Conservation (phyloP, 2,329 filamentous ascomycete genomes). For the Aspergillus neoniger region DNA sequence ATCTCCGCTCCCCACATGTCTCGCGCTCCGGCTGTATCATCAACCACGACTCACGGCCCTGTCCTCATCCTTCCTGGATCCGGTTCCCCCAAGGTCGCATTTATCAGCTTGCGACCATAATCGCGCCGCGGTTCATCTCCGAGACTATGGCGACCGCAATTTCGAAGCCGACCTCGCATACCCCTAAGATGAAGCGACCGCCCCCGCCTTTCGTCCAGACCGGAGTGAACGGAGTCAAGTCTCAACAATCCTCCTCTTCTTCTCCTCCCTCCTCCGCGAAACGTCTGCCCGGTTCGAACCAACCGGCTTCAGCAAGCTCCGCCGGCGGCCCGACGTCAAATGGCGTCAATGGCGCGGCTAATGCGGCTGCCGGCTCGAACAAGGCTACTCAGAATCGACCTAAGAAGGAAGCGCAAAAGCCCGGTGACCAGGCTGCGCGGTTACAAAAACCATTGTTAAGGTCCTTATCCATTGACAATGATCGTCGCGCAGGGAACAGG, state of each 20-base stretch:
- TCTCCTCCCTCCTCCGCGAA: slow-evolving; percentile 57
- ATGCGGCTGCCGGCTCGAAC: slow-evolving; percentile 22
- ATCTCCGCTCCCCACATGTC: slow-evolving; percentile 48
- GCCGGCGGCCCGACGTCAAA: slow-evolving; percentile 47
- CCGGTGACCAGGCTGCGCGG: slow-evolving; percentile 35
- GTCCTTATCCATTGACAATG: slow-evolving; percentile 30
- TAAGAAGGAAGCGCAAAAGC: slow-evolving; percentile 58
- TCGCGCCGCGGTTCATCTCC: slow-evolving; percentile 22
- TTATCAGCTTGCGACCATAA: slow-evolving; percentile 17
- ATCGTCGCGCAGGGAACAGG: slow-evolving; percentile 41
- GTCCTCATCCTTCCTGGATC: slow-evolving; percentile 29
- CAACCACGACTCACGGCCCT: slow-evolving; percentile 33
- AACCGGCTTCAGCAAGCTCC: slow-evolving; percentile 50
- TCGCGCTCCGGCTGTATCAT: slow-evolving; percentile 46
- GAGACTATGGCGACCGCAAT: slow-evolving; percentile 48
- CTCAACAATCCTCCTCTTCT: slow-evolving; percentile 63
- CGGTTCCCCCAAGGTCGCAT: slow-evolving; percentile 30
- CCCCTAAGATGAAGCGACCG: slow-evolving; percentile 68
- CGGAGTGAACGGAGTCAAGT: slow-evolving; percentile 57
- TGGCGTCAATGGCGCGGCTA: slow-evolving; percentile 38
- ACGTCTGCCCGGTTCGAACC: slow-evolving; percentile 56
- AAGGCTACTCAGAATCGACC: slow-evolving; percentile 52
- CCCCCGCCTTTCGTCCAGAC: slow-evolving; percentile 66
- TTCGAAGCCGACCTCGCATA: slow-evolving; percentile 46
- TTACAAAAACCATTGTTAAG: slow-evolving; percentile 39